Base-by-base conservation (phyloP, 768 basidiomycete species). In the Leucogyrophana mollusca region DNA sequence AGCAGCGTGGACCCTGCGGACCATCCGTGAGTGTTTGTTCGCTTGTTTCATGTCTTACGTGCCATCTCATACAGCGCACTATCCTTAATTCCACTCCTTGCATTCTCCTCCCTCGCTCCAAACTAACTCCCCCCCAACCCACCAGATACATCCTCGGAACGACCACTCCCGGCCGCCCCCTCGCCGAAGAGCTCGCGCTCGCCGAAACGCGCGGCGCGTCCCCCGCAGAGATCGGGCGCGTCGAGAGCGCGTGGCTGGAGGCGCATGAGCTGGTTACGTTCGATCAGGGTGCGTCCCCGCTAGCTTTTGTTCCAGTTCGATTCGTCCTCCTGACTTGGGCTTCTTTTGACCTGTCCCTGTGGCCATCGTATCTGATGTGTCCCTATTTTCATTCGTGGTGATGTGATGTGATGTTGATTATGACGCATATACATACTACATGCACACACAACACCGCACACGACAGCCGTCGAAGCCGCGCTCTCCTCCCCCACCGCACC, bases 1-100 rank as follows among this genome's bases (percentile, higher is more conserved):
- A 88, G 87, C 18, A 91, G 84, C 40, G 76, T 95, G 23, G 94
- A 96, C 60, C 65, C 79, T 38, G 73, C 75, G 23, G 94, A 97
- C 68, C 91, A 95, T 33, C 64, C 64, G 63, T 65, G 53, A 56
- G 72, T 68, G 43, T 73, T 68, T 53, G 27, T 30, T 30, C 27
- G 13, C 13, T 30, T 30, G 27, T 30, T 30, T 13, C 6, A 7
- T 30, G 27, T 6, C 27, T 30, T 7, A 30, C 13, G 6, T 13
- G 6, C 27, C 27, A 30, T 30, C 13, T 30, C 27, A 30, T 30
- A n/a, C n/a, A n/a, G n/a, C n/a, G n/a, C n/a, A n/a, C n/a, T n/a
- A 30, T 30, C 27, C 27, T 13, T 30, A 30, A 30, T 30, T 30
- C 27, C 27, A 30, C 13, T 13, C 27, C 6, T 30, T 13, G 6